Evolutionary conservation across 306 rosid genomes (phyloP), one percentile per base, ranked within the genome.

Genomic region (Fagus crenata): DNA sequence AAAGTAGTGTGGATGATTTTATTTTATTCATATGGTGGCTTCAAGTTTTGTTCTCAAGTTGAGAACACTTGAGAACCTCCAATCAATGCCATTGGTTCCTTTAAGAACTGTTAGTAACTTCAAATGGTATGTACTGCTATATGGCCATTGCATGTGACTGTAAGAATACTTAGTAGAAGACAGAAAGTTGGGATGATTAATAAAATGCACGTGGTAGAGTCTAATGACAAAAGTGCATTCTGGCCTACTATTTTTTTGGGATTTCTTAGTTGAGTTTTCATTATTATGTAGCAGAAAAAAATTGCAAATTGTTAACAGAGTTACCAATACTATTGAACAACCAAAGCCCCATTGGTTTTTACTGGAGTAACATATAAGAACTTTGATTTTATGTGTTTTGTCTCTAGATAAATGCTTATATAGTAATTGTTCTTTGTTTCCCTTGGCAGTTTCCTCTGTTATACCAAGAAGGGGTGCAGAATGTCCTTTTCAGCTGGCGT

Each of bases 401-500:
- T 33, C 78, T 51, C 37, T 64, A 71, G 18, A 53, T 77, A 71
- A 40, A 46, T 39, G 70, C 77, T 64, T 22, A 15, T 53, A 54
- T 60, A 32, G 68, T 53, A 22, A 73, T 68, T 58, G 67, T 70
- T 70, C 22, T 56, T 71, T 82, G 78, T 82, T 74, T 65, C 55
- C 77, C 78, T 18, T 82, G 49, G 79, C 97, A 95, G 97, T 96
- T 93, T 86, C 97, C 99, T 77, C 75, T 85, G 77, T 74, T 96
- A 84, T 96, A 96, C 90, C 98, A 91, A 87, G 89, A 95, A 95
- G 99, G 99, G 36, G 99, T 93, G 43, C 90, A 91, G 51, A 96
- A 96, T 73, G 71, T 89, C 75, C 97, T 93, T 56, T 96, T 96
- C 85, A 89, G 92, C 86, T 96, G 99, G 99, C 80, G 82, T 28